Evolutionary conservation across 2,329 filamentous ascomycete species (phyloP), one percentile per base, ranked within the genome.

Genomic region (Stachybotrys elegans): DNA sequence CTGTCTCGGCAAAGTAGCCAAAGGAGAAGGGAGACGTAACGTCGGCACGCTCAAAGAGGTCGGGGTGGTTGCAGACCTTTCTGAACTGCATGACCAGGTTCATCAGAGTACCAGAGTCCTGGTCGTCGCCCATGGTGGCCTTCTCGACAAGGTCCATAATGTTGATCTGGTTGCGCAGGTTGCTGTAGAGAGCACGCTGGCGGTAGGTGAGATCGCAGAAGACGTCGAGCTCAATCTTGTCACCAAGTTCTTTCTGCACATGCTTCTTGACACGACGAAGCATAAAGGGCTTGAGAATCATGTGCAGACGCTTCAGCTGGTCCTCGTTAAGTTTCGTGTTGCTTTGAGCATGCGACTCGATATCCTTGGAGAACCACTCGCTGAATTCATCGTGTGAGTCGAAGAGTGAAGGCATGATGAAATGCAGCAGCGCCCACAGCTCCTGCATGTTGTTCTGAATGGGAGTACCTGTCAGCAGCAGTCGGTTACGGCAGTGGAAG

Each of bases 361-460:
- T 98, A 54, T 93, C 88, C 68, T 93, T 93, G 43, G 87, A 92
- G 64, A 94, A 94, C 88, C 88, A 94, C 57, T 93, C 88, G 69
- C 86, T 92, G 60, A 94, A 94, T 59, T 93, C 88, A 59, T 94
- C 88, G 66, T 93, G 88, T 1, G 86, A 92, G 65, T 93, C 93
- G 67, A 98, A 98, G 42, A 98, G 76, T 35, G 88, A 95, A n/a
- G 93, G 93, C 93, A 98, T 97, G 71, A 97, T 97, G 71, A 98
- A 98, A 76, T 98, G 93, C 17, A 98, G 76, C 53, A 98, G 70
- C 22, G 93, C 93, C 93, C 93, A 98, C 47, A 98, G 70, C 68
- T 98, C 92, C 67, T 97, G 93, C 93, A 98, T 98, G 75, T 97
- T 98, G 72, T 98, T 98, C 67, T 98, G 93, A 52, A 98, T 97